Evolutionary conservation across 1,284 basidiomycete genomes (phyloP), one percentile per base, ranked within the genome.

Genomic region (Cutaneotrichosporon cavernicola): DNA sequence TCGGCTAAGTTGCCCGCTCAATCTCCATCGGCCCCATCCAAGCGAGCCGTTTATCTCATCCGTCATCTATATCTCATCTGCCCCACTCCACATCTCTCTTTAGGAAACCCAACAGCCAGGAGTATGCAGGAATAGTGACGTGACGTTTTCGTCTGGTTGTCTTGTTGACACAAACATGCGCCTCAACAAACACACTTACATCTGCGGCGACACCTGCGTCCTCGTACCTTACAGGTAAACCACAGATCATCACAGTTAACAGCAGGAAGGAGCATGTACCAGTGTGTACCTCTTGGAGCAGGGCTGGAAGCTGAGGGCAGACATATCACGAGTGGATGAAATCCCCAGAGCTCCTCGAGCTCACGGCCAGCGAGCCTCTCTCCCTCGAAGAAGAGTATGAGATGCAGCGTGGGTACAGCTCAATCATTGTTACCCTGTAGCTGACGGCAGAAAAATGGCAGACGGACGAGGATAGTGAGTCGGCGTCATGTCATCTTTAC

Each of bases 241-340:
- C 32, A 66, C 63, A 49, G 10, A 11, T 4, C 51, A 58, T 43
- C 32, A 34, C 21, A 52, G 31, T 50, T 43, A 16, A 30, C 67
- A 18, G 11, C 62, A 86, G 84, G 64, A 73, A 77, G 60, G 83
- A 86, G 69, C 89, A 90, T 79, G 89, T 90, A 52, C 76, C 83
- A 60, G 88, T 87, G n/a, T 9, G 53, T 56, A 10, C 7, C 13
- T n/a, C 10, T 26, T 26, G 1, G 26, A 26, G n/a, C 3, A 22
- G n/a, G 2, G 8, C 5, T 21, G 21, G 16, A n/a, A 2, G 18
- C 36, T 67, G 36, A 58, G 56, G 5, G 8, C 56, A 94, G 91
- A 89, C 81, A 73, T 97, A 97, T 73, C 89, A 97, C 76, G 84
- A 86, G 72, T 98, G 95, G 95, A 97, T 98, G 95, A 83, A 86